These are phyloP conservation scores for Cutaneotrichosporon cutaneum DNA, from an alignment of 1,284 basidiomycete genomes.

Conservation along the genomic window DNA sequence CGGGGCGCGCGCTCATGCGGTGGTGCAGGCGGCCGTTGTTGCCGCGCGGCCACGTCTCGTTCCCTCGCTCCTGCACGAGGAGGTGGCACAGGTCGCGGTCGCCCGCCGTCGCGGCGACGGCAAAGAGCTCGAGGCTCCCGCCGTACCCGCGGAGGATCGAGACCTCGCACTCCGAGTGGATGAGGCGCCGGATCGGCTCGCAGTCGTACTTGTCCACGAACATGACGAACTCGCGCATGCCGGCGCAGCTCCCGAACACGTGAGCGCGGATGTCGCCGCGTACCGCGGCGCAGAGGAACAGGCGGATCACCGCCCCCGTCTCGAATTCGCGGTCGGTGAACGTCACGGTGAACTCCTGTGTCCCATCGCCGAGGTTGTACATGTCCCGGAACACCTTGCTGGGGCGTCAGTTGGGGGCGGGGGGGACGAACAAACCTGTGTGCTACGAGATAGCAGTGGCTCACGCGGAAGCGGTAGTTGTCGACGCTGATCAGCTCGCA, in stretches of 20 bases:
- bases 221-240: not conserved
- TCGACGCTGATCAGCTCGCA: conserved; percentile 2
- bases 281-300: not conserved
- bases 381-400: conserved; percentile 1
- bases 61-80: not conserved
- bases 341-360: not conserved
- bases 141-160: not conserved
- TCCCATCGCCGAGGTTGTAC: not conserved
- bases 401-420: not conserved
- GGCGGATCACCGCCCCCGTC: not conserved
- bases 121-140: not conserved
- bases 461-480: not conserved
- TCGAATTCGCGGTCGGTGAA: not conserved
- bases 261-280: not conserved
- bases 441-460: not conserved
- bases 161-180: not conserved
- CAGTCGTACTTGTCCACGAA: conserved; percentile 5
- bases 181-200: not conserved
- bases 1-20: not conserved
- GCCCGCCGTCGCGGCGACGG: not conserved
- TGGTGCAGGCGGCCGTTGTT: not conserved
- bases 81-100: not conserved
- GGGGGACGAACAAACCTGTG: not conserved
- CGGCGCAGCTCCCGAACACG: not conserved
- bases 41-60: not conserved